Conservation (phyloP, 2,329 filamentous ascomycete genomes). For the Coniella lustricola region DNA sequence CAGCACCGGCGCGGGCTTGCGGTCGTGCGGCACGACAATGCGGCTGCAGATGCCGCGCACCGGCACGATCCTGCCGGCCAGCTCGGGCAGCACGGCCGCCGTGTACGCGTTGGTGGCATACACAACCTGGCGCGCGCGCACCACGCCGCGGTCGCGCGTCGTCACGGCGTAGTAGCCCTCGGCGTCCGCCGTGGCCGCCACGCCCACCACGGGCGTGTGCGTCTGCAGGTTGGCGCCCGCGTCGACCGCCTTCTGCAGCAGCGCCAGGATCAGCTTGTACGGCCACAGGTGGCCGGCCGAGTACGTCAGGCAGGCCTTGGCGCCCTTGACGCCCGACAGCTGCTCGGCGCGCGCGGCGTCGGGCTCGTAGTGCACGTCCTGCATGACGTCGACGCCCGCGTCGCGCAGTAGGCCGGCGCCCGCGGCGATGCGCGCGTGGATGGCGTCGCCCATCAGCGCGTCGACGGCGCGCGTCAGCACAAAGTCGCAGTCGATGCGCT, state of each 20-base stretch:
- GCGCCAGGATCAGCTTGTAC: slow-evolving; percentile 26
- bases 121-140: slow-evolving; percentile 22
- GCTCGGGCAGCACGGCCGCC: slow-evolving; percentile 25
- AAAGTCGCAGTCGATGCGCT: slow-evolving; percentile 37
- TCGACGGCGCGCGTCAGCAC: slow-evolving; percentile 33
- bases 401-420: slow-evolving; percentile 26
- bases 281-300: slow-evolving; percentile 24
- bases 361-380: slow-evolving; percentile 24
- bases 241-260: slow-evolving; percentile 19
- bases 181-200: slow-evolving; percentile 14
- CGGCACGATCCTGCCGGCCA: slow-evolving; percentile 25
- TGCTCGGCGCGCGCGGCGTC: slow-evolving; percentile 23
- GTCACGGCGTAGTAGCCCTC: slow-evolving; percentile 17
- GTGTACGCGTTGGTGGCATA: slow-evolving; percentile 30
- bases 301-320: slow-evolving; percentile 27
- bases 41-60: slow-evolving; percentile 24
- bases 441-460: slow-evolving; percentile 26
- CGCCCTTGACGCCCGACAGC: slow-evolving; percentile 30
- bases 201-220: slow-evolving; percentile 19
- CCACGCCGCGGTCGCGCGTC: slow-evolving; percentile 16
- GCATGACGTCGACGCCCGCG: slow-evolving; percentile 21
- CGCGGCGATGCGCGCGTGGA: slow-evolving; percentile 19
- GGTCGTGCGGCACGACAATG: slow-evolving; percentile 10
- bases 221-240: slow-evolving; percentile 25
- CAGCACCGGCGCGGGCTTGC: slow-evolving; percentile 11